phyloP scores from a whole-genome alignment of 768 basidiomycete genomes.

The Strobilomyces confusus region DNA sequence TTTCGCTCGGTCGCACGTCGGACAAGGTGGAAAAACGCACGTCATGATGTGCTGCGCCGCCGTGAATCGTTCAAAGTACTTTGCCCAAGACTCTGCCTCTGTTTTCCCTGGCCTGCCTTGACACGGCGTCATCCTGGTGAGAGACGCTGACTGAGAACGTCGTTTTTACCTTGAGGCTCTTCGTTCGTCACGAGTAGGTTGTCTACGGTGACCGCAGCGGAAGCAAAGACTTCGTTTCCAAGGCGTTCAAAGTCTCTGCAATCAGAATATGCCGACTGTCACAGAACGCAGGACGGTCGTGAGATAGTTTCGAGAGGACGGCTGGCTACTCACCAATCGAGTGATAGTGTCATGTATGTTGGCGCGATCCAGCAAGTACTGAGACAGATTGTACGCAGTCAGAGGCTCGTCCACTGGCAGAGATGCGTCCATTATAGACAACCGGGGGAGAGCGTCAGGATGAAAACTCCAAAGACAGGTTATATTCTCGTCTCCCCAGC shows the following conservation, averaged over 20 bases:
- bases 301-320: neutral
- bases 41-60: constrained; percentile 24
- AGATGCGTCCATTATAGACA: constrained; percentile 6
- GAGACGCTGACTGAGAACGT: neutral
- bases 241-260: constrained; percentile 27
- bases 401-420: constrained; percentile 7
- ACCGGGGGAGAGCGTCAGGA: neutral
- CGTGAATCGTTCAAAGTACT: constrained; percentile 20
- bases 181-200: constrained; percentile 20
- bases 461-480: neutral
- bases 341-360: constrained; percentile 29
- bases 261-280: constrained; percentile 23
- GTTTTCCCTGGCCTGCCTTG: constrained; percentile 15
- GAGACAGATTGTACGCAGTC: constrained; percentile 14
- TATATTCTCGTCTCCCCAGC: constrained; percentile 10
- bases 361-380: constrained; percentile 24
- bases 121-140: constrained; percentile 3
- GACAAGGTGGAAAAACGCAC: constrained; percentile 6
- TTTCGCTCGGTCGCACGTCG: neutral
- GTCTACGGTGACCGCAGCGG: constrained; percentile 20
- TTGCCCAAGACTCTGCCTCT: constrained; percentile 21
- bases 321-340: constrained; percentile 18
- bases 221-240: constrained; percentile 25
- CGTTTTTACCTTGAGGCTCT: constrained; percentile 14
- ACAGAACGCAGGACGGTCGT: neutral